Evolutionary conservation across 2,329 filamentous ascomycete genomes (phyloP).

Genomic region (Pestalotiopsis fici): DNA sequence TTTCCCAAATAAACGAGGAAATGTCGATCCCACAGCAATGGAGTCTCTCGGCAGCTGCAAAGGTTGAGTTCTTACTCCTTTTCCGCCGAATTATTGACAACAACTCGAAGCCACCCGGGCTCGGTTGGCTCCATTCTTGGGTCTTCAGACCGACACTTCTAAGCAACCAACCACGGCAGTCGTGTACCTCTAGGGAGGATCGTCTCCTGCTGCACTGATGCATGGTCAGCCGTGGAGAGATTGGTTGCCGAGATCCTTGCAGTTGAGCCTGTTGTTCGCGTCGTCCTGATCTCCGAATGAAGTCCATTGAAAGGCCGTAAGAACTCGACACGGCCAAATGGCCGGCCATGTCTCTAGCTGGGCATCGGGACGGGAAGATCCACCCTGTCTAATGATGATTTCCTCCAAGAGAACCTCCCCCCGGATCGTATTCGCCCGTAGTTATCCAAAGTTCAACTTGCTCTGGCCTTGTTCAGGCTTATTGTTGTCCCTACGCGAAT

Average conservation of each 20-base stretch:
- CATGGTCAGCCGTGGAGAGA: not conserved
- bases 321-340: not conserved
- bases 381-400: slow-evolving; percentile 13
- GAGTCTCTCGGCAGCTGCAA: not conserved
- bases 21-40: not conserved
- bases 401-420: slow-evolving; percentile 6
- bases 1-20: not conserved
- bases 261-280: not conserved
- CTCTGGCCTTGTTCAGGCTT: slow-evolving; percentile 60
- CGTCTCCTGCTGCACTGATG: not conserved
- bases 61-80: not conserved
- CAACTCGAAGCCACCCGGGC: not conserved
- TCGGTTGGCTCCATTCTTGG: not conserved
- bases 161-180: slow-evolving; percentile 8
- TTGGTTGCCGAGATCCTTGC: slow-evolving; percentile 1
- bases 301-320: not conserved
- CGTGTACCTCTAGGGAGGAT: slow-evolving; percentile 4
- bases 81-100: not conserved
- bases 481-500: slow-evolving; percentile 33
- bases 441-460: slow-evolving; percentile 60
- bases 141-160: slow-evolving; percentile 13
- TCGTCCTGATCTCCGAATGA: not conserved
- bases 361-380: slow-evolving; percentile 10
- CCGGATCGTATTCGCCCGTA: slow-evolving; percentile 3
- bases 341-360: not conserved